Evolutionary conservation across 192 early-diverging fungal species (phyloP).

Genomic region (Mortierella claussenii): DNA sequence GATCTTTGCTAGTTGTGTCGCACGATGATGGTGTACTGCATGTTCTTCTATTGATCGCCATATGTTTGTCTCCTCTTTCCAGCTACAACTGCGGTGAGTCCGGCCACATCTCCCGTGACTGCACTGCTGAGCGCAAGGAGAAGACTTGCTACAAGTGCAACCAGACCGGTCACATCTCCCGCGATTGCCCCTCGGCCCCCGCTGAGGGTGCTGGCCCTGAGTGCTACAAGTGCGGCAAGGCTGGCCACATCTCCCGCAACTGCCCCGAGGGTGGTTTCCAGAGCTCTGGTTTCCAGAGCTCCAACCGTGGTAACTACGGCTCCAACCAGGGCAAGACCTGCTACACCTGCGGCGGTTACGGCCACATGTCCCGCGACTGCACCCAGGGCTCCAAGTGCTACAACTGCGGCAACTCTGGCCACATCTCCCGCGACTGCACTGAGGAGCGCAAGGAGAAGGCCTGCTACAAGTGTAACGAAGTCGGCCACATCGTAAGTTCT

Average conservation of each 20-base stretch:
- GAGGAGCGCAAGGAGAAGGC: slow-evolving; percentile 62
- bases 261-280: slow-evolving; percentile 54
- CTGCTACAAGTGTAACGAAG: slow-evolving; percentile 67
- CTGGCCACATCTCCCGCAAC: slow-evolving; percentile 67
- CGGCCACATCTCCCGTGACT: slow-evolving; percentile 54
- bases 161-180: slow-evolving; percentile 63
- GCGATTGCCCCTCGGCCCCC: slow-evolving; percentile 60
- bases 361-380: slow-evolving; percentile 53
- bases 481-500: slow-evolving; percentile 60
- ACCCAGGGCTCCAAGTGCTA: slow-evolving; percentile 56
- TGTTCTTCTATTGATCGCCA: neutral
- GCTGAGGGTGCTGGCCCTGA: slow-evolving; percentile 52
- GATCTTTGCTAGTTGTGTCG: too few relatives aligned
- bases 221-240: slow-evolving; percentile 61
- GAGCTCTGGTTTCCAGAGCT: slow-evolving; percentile 4
- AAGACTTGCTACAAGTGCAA: slow-evolving; percentile 70
- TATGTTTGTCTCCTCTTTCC: neutral
- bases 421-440: slow-evolving; percentile 53
- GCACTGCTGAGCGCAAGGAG: slow-evolving; percentile 61
- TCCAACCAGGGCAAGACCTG: slow-evolving; percentile 38
- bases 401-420: slow-evolving; percentile 55
- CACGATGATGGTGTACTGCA: too few relatives aligned
- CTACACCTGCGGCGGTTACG: slow-evolving; percentile 56
- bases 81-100: slow-evolving; percentile 67
- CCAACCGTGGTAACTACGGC: slow-evolving; percentile 6